Base-by-base conservation (phyloP, 2,329 filamentous ascomycete genomes). In the Diplodia corticola region DNA sequence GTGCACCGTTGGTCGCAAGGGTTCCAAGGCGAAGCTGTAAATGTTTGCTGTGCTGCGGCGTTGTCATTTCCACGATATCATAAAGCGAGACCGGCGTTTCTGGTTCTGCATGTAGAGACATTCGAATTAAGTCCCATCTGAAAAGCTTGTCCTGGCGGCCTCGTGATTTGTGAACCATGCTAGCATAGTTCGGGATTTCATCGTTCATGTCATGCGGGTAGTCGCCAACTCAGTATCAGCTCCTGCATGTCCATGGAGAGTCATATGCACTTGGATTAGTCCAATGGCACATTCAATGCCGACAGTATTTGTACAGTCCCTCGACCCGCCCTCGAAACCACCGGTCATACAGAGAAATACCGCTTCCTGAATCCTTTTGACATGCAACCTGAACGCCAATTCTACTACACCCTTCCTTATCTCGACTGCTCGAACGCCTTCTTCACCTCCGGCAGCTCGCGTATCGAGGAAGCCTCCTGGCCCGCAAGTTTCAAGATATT, bases 401-500 rank as follows among this genome's bases (percentile, higher is more conserved):
- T 26, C 63, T 24, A 26, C 63, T 17, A 20, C n/a, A 13, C 20
- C 33, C 10, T 4, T 26, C 51, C 26, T 26, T 55, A 65, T 26
- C 20, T 71, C 66, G 69, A 68, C 53, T 69, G 69, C 30, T 67
- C 68, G 57, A 81, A 73, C 44, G 78, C 73, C 67, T 71, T 75
- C 70, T 76, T 77, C 6, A 83, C 76, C 63, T 76, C 75, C 40
- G 76, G 72, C 63, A 76, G 63, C 50, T 76, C 74, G 67, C 70
- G 67, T 55, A 63, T 66, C 55, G 54, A 61, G n/a, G 54, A 40
- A 13, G 35, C 64, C 24, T 28, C 77, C 71, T 85, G 82, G 17
- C 88, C 89, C 6, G 84, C 85, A 71, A 94, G 90, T 76, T 86
- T 87, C 60, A 97, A 80, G 69, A 98, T 80, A 75, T 99, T 99